Evolutionary conservation across 2,329 filamentous ascomycete species (phyloP), one percentile per base, ranked within the genome.

Genomic region (Nemania bipapillata): DNA sequence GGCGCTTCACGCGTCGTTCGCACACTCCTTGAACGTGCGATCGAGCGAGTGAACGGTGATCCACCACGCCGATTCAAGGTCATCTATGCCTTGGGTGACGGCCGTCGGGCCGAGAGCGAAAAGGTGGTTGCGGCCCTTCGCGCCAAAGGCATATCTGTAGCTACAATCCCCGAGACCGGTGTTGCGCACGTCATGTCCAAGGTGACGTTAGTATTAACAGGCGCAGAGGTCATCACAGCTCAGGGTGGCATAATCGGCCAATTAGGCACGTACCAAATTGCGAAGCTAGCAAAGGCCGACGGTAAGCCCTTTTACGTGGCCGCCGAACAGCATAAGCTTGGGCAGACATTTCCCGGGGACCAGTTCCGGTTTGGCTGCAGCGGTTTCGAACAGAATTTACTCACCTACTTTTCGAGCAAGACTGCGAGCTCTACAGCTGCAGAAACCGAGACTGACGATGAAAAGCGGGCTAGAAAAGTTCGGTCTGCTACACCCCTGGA

Each of bases 321-420:
- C 4, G 92, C 92, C 0, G 96, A 99, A 83, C 96, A 92, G 75
- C 96, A 99, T 84, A 99, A 99, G 82, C 97, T 99, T 78, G 93
- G 96, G 53, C 87, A 94, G 75, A 86, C 96, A 63, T 96, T 94
- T 75, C 93, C 95, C 1, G 83, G 96, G 24, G 89, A 91, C 70
- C 93, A 97, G 80, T 78, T 84, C 26, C 81, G 84, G 47, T 79
- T 85, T 9, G 75, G 75, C n/a, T 83, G 58, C 17, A n/a, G 17
- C 11, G 58, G 63, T 17, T 72, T 80, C 17, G 72, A 82, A 35
- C 76, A 78, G 2, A 77, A 78, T 0, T 77, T 86, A 3, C 79
- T 79, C 54, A 70, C 77, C 9, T 79, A 77, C 66, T 66, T 72
- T 26, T 60, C 72, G 20, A 66, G 47, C 58, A 72, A 70, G 45